Evolutionary conservation across 129 eudicot species (phyloP).

Genomic region (Chrysanthemum lavandulifolium): DNA sequence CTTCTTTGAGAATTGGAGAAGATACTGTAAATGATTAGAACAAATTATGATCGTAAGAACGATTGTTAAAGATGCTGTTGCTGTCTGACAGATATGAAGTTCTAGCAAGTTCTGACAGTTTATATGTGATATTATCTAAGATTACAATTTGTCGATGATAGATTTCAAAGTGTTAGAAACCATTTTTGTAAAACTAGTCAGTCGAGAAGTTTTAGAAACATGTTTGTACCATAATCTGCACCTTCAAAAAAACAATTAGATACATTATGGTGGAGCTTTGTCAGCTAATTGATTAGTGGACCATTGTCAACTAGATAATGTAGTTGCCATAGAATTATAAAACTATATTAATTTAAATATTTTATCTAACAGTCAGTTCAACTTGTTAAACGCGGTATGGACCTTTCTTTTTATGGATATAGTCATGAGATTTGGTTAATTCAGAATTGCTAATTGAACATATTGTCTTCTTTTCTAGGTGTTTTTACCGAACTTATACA

Average conservation of each 20-base stretch:
- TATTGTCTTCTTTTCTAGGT: constrained; percentile 46
- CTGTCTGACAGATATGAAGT: too few species aligned
- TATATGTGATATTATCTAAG: too few species aligned
- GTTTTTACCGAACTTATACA: constrained; percentile 98
- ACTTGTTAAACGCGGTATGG: not conserved
- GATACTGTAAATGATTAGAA: not conserved
- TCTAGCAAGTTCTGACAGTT: too few species aligned
- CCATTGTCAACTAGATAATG: constrained; percentile 1
- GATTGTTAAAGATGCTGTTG: too few species aligned
- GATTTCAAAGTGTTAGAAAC: too few species aligned
- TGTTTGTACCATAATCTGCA: too few species aligned
- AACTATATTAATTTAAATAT: not conserved
- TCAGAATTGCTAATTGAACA: not conserved
- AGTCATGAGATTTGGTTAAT: not conserved
- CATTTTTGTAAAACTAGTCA: too few species aligned
- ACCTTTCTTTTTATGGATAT: not conserved
- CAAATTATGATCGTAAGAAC: too few species aligned
- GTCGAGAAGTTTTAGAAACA: too few species aligned
- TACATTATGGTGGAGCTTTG: not conserved
- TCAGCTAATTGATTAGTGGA: not conserved
- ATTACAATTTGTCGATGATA: too few species aligned
- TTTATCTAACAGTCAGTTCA: not conserved
- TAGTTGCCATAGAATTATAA: not conserved
- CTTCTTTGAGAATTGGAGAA: not conserved
- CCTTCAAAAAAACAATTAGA: too few species aligned